phyloP scores from a whole-genome alignment of 441 rosid genomes.

The Aquilaria agallochum region DNA sequence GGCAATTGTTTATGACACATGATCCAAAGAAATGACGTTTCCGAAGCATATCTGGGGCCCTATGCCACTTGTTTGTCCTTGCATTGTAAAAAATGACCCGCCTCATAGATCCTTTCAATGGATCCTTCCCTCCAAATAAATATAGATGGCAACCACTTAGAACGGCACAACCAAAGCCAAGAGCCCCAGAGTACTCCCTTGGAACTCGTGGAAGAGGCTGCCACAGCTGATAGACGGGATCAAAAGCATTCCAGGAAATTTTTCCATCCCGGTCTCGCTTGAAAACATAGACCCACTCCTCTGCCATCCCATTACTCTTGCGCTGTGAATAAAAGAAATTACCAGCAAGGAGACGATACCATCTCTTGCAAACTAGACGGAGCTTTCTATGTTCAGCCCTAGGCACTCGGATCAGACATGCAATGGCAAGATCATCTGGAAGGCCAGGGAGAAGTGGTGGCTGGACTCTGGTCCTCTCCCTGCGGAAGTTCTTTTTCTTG shows the following conservation, averaged over 20 bases:
- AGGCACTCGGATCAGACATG: slow-evolving; percentile 87
- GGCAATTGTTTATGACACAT: slow-evolving; percentile 83
- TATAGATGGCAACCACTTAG: slow-evolving; percentile 83
- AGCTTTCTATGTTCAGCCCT: slow-evolving; percentile 81
- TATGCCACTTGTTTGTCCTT: slow-evolving; percentile 86
- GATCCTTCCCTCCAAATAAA: slow-evolving; percentile 91
- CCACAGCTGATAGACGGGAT: slow-evolving; percentile 71
- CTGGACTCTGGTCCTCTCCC: slow-evolving; percentile 75
- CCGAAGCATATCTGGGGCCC: slow-evolving; percentile 89
- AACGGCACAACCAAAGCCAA: slow-evolving; percentile 94
- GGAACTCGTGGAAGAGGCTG: slow-evolving; percentile 97
- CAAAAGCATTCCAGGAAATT: slow-evolving; percentile 89
- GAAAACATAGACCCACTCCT: slow-evolving; percentile 93
- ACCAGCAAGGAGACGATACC: slow-evolving; percentile 71
- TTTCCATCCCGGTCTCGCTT: slow-evolving; percentile 87
- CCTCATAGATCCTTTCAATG: slow-evolving; percentile 77
- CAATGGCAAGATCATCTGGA: slow-evolving; percentile 90
- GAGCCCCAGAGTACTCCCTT: slow-evolving; percentile 77
- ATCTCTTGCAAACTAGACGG: slow-evolving; percentile 80
- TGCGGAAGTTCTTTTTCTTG: slow-evolving; percentile 51
- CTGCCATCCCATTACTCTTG: slow-evolving; percentile 68
- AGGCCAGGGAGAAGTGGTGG: slow-evolving; percentile 84
- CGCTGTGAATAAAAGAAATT: slow-evolving; percentile 74
- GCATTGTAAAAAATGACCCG: slow-evolving; percentile 83
- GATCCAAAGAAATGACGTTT: slow-evolving; percentile 89